Evolutionary conservation across 345 rosid genomes (phyloP), one percentile per base, ranked within the genome.

Genomic region (Heritiera fomes): DNA sequence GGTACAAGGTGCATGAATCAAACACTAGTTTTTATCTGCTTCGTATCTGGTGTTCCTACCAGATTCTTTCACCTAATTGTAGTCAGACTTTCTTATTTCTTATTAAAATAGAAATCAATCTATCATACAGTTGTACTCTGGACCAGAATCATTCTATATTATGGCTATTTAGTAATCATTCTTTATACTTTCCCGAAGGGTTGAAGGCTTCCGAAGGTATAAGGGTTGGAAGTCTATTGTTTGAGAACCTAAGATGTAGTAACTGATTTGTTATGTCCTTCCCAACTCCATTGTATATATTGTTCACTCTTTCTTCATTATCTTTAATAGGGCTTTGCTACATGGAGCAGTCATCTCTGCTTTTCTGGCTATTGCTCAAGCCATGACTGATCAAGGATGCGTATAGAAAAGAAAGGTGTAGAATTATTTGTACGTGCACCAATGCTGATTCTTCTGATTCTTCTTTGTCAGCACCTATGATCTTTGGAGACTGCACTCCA

Each of bases 311-410:
- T 62, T 60, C 34, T 38, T 52, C 17, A 6, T 50, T 64, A 40
- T 78, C 75, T 41, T 79, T 80, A 69, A 68, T 89, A 96, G 99
- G 87, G 93, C 97, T 68, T 87, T 96, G 84, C 84, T 90, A 40
- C 93, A 94, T 20, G 99, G 99, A 67, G 92, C 99, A 34, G 90
- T 91, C 70, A 94, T 96, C 68, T 90, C 99, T 23, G 91, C 98
- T 8, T 96, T 96, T 84, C 90, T 96, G 79, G 89, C 91, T 50
- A 91, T 96, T 62, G 98, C 99, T 82, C 97, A 92, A 87, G 99
- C 98, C 56, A 96, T 94, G 99, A 89, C 91, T 5, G 99, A 92
- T 78, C 99, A 96, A 94, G 99, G 99, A 80, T 94, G 99, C 82
- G 97, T 94, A 80, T 96, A 91, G 89, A 61, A 40, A 68, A n/a